These are phyloP conservation scores for Leucaena leucocephala DNA, from an alignment of 306 rosid species.

Conservation along the genomic window DNA sequence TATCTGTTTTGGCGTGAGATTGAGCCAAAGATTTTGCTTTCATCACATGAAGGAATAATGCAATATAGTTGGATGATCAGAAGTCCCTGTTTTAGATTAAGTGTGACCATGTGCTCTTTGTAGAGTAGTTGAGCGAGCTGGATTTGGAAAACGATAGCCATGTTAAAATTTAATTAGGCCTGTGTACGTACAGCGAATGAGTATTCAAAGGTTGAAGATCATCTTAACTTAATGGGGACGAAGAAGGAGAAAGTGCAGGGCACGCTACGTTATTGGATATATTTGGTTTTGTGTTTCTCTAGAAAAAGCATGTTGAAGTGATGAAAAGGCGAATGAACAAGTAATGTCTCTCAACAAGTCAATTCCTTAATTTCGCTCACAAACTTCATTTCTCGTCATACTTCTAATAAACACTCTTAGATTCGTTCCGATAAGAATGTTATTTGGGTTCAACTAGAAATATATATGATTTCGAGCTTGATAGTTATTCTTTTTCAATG, in stretches of 20 bases:
- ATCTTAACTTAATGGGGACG: background rate
- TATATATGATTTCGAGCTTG: no score
- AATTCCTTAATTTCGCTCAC: no score
- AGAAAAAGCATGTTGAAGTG: background rate
- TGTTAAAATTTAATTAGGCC: background rate
- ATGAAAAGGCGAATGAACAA: background rate
- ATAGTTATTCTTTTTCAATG: background rate
- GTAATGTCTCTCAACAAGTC: background rate
- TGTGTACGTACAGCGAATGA: background rate
- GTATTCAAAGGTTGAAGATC: background rate
- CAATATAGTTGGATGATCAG: background rate
- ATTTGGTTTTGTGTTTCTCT: background rate
- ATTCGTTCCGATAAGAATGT: background rate
- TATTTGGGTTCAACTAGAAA: background rate
- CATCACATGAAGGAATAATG: slow-evolving; percentile 3
- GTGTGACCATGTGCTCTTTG: slow-evolving; percentile 30
- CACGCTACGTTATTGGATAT: background rate
- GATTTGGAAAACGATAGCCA: slow-evolving; percentile 22
- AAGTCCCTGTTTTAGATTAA: background rate
- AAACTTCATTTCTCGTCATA: no score
- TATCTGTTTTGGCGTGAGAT: slow-evolving; percentile 9
- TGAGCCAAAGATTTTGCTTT: slow-evolving; percentile 21
- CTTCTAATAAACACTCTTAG: no score
- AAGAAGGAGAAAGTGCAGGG: background rate
- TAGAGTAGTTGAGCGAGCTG: slow-evolving; percentile 25